A percentile compares a stretch with the other conserved stretches of the same genome.
These are phyloP conservation scores for Cutaneotrichosporon sp. DNA, from an alignment of 1,284 basidiomycete species.

Conservation along the genomic window DNA sequence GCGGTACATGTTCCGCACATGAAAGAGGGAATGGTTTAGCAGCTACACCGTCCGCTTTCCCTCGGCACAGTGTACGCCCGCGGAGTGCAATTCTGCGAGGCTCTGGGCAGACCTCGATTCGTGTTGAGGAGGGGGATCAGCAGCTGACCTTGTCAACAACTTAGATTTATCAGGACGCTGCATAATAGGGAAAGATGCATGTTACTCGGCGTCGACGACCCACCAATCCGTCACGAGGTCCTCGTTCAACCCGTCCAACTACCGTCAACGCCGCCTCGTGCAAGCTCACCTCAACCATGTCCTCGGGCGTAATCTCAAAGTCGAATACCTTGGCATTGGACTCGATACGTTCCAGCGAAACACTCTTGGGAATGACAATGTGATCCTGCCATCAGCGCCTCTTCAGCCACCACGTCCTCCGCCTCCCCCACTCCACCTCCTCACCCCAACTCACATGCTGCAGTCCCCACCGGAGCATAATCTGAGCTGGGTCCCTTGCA, in stretches of 20 bases:
- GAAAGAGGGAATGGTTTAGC: no score
- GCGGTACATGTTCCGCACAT: no score
- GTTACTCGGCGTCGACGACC: slow-evolving; percentile 38
- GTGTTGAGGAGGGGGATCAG: no score
- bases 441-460: slow-evolving; percentile 49
- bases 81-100: no score
- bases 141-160: no score
- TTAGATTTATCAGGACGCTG: no score
- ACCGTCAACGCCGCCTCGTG: neutral
- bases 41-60: no score
- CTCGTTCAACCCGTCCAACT: slow-evolving; percentile 50
- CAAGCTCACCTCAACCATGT: slow-evolving; percentile 53
- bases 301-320: slow-evolving; percentile 54
- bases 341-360: slow-evolving; percentile 54
- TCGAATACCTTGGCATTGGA: slow-evolving; percentile 56
- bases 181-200: no score
- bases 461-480: slow-evolving; percentile 58
- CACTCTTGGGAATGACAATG: slow-evolving; percentile 57
- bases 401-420: neutral
- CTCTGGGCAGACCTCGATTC: no score
- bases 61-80: no score
- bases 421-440: no score
- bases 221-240: slow-evolving; percentile 39
- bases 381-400: slow-evolving; percentile 42
- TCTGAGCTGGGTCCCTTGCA: slow-evolving; percentile 52